Conservation (phyloP, 257 asterid species). For the Solanum chilense region DNA sequence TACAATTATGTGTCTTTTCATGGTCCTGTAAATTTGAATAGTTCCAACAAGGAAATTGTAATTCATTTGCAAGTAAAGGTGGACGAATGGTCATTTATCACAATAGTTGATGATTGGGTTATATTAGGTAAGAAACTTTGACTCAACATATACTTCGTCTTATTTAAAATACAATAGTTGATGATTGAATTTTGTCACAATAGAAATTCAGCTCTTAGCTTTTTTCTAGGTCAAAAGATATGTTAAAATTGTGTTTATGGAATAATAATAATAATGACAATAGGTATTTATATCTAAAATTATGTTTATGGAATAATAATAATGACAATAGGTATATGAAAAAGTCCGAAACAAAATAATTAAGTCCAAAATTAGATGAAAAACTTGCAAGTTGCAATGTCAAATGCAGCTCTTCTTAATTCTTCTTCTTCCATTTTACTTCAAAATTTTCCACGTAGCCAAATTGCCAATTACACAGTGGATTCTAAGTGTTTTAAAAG, state of each 20-base stretch:
- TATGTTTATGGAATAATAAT: background rate
- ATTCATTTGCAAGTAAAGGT: background rate
- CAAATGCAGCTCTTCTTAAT: too few relatives aligned
- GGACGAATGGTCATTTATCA: background rate
- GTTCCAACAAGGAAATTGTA: background rate
- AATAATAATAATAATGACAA: too few relatives aligned
- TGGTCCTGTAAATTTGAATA: background rate
- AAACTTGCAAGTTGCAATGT: background rate
- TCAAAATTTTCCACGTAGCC: background rate
- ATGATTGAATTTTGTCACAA: too few relatives aligned
- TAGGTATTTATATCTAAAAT: too few relatives aligned
- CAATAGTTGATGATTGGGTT: background rate
- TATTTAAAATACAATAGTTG: too few relatives aligned
- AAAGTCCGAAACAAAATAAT: background rate
- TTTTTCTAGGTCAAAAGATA: background rate
- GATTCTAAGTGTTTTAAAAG: background rate
- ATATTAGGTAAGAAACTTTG: background rate
- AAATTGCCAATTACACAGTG: background rate
- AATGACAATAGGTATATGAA: background rate
- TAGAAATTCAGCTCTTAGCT: background rate
- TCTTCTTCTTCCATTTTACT: too few relatives aligned
- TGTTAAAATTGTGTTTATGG: background rate
- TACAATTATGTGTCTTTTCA: background rate
- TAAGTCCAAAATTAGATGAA: background rate
- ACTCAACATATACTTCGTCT: background rate